Conservation (phyloP, 169 alveolate genomes). For the Cryptosporidium baileyi region DNA sequence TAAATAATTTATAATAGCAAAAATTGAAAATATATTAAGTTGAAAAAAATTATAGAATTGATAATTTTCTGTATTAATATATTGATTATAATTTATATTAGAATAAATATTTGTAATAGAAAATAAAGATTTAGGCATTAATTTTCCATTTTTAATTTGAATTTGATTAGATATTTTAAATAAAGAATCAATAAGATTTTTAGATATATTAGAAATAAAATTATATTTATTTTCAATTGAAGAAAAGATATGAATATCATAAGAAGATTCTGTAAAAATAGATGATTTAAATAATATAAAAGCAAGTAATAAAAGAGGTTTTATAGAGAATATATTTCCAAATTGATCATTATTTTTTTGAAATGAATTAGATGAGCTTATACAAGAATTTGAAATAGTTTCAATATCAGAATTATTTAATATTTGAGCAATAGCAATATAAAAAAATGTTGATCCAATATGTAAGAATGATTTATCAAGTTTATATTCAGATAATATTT, state of each 20-base stretch:
- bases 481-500: slow-evolving; percentile 44
- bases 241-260: neutral
- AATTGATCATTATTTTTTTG: slow-evolving; percentile 1
- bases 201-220: neutral
- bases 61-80: neutral
- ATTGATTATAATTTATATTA: neutral
- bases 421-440: slow-evolving; percentile 26
- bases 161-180: slow-evolving; percentile 14
- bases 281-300: neutral
- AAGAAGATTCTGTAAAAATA: neutral
- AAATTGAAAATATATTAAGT: neutral
- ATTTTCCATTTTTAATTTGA: neutral
- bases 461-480: slow-evolving; percentile 45
- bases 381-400: neutral
- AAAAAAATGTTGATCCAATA: slow-evolving; percentile 46
- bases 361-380: slow-evolving; percentile 31
- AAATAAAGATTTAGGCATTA: slow-evolving; percentile 33
- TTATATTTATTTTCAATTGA: neutral
- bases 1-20: slow-evolving; percentile 31
- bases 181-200: neutral
- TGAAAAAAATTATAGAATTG: neutral
- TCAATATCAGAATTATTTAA: slow-evolving; percentile 8
- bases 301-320: slow-evolving; percentile 11
- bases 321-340: neutral
- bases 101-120: slow-evolving; percentile 3